Evolutionary conservation across 2,329 filamentous ascomycete species (phyloP).

Genomic region (Cadophora sp.): DNA sequence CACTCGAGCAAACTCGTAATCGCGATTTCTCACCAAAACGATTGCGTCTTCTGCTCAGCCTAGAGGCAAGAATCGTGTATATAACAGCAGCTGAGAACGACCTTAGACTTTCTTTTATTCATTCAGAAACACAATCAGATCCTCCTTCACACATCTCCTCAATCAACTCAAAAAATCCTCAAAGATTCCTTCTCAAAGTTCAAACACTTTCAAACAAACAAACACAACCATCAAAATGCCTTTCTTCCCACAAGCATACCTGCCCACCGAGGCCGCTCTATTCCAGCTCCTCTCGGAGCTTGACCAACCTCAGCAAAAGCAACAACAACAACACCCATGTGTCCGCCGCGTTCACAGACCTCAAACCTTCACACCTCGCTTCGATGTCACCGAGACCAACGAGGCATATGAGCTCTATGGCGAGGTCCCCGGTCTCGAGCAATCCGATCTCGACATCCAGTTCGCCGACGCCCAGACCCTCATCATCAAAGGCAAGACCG

Average conservation of each 20-base stretch:
- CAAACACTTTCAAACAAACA: constrained; percentile 21
- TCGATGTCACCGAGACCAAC: constrained; percentile 76
- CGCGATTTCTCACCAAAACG: constrained; percentile 36
- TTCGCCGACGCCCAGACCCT: constrained; percentile 80
- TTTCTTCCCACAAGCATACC: constrained; percentile 40
- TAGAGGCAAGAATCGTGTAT: constrained; percentile 28
- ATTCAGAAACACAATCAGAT: constrained; percentile 37
- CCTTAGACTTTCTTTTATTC: constrained; percentile 29
- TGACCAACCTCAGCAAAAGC: constrained; percentile 47
- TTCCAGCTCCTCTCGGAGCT: constrained; percentile 69
- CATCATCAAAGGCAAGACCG: constrained; percentile 63
- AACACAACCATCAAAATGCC: constrained; percentile 35
- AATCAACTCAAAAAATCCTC: constrained; percentile 16
- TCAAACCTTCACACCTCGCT: constrained; percentile 70
- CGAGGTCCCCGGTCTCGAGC: constrained; percentile 76
- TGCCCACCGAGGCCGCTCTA: constrained; percentile 46
- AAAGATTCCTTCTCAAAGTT: constrained; percentile 19
- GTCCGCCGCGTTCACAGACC: constrained; percentile 45
- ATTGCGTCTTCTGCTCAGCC: constrained; percentile 37
- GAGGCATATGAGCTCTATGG: constrained; percentile 77
- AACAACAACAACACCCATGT: constrained; percentile 26
- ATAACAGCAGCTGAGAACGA: constrained; percentile 31
- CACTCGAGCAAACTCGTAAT: constrained; percentile 30
- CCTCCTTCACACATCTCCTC: constrained; percentile 18
- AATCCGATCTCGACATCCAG: constrained; percentile 76